Base-by-base conservation (phyloP, 108 stramenopile species). In the Cyclotella baltica region DNA sequence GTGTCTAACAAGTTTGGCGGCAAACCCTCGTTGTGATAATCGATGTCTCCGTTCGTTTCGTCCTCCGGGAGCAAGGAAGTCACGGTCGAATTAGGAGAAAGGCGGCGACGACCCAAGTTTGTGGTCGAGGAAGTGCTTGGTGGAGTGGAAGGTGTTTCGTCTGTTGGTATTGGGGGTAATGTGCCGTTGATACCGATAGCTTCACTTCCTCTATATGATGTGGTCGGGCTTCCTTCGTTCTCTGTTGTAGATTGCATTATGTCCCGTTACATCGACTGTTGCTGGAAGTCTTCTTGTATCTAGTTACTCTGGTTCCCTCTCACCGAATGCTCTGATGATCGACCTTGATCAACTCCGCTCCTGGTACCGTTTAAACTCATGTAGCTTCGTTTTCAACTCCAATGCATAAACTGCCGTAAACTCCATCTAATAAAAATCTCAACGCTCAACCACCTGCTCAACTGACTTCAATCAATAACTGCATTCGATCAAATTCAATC, bases 11-110 rank as follows among this genome's bases (percentile, higher is more conserved):
- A 16, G n/a, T 48, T 48, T n/a, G 25, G 10, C 25, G 22, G 55
- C 25, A 23, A 23, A 22, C 2, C 55, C 20, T 27, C 55, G 55
- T 55, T 43, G 13, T 43, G 40, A 43, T 43, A 43, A 13, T 43
- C 55, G 2, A 23, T 55, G 55, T n/a, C 55, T 4, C 1, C 22
- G 40, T 55, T 25, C 23, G 20, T 55, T 5, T 55, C 55, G 23
- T 55, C 55, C 1, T 55, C 55, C 11, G 55, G 55, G 25, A 55
- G 55, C 55, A 55, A 55, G 10, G 55, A 55, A 55, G 55, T 55
- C 20, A 25, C 55, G 3, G 55, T 55, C 11, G 55, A 23, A 55
- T 55, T 55, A 55, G 55, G 55, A 22, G 55, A 55, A 11, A n/a
- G 55, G 20, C 55, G 55, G 1, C 55, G 20, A 10, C 55, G 55